Base-by-base conservation (phyloP, 1,284 basidiomycete species). In the Takashimella koratensis region DNA sequence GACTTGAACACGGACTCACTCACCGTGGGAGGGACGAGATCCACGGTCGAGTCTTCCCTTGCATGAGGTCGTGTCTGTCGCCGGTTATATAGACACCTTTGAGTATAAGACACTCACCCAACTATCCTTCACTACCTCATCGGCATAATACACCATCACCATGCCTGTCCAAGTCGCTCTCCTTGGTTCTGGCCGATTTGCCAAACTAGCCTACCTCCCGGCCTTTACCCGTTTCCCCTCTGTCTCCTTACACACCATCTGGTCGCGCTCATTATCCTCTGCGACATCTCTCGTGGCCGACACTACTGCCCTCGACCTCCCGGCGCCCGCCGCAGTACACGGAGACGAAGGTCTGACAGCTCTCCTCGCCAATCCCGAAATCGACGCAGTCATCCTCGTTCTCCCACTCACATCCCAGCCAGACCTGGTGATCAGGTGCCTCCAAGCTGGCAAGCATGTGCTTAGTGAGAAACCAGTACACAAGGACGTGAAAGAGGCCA, bases 391-490 rank as follows among this genome's bases (percentile, higher is more conserved):
- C 43, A 81, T 90, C 66, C 76, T 91, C 47, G 84, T 83, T 2
- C 78, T 93, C 10, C 90, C 90, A 0, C 90, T 93, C 70, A 82
- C 82, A 0, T 65, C 79, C 11, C 88, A 90, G 70, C 88, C 89
- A 1, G 74, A 75, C 6, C 76, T 90, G 50, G 78, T 93, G 54
- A 72, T 83, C 54, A 81, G 81, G 62, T 69, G 68, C 2, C 61
- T 71, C 52, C 53, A 67, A 11, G 85, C 86, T 0, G 88, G 89
- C 21, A 93, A 93, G 75, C 87, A 91, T 65, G 88, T 93, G 47
- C 71, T 93, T 52, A 86, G 85, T 26, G 71, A 74, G 79, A 93
- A 93, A 67, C 90, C 90, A 5, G 79, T 92, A n/a, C 87, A 84
- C 2, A 79, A 84, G 39, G 83, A 86, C 62, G 84, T 91, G 26